Percentiles rank a stretch among this genome's conserved stretches.
These are phyloP conservation scores for Colletotrichum eleusines DNA, from an alignment of 2,329 filamentous ascomycete genomes.

Conservation along the genomic window DNA sequence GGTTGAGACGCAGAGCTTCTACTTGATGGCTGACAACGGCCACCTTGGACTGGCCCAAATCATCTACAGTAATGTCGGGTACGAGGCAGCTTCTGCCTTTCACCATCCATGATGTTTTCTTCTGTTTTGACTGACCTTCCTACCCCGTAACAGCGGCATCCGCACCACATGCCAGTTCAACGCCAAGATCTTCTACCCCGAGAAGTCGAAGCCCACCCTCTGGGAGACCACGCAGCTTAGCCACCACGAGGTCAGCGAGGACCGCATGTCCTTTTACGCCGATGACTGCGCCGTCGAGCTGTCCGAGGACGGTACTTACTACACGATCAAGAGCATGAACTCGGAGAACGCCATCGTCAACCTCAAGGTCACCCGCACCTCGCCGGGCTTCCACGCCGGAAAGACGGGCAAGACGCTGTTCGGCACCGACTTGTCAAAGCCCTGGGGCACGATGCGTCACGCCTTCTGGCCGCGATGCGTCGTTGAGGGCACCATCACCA, in stretches of 20 bases:
- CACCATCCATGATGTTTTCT: conserved; percentile 7
- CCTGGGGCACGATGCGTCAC: conserved; percentile 94
- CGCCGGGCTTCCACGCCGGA: conserved; percentile 88
- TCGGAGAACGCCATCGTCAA: conserved; percentile 88
- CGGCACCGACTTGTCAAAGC: conserved; percentile 85
- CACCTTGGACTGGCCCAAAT: conserved; percentile 85
- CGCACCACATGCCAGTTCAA: conserved; percentile 95
- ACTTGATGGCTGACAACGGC: conserved; percentile 84
- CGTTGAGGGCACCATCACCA: conserved; percentile 86
- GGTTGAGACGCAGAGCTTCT: conserved; percentile 97
- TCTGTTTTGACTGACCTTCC: conserved; percentile 43
- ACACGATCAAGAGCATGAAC: conserved; percentile 90
- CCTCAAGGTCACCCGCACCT: conserved; percentile 79
- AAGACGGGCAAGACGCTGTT: conserved; percentile 86
- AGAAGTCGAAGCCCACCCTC: conserved; percentile 77
- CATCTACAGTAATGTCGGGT: conserved; percentile 98
- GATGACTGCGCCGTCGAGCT: conserved; percentile 88
- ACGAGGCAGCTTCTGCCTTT: conserved; percentile 53
- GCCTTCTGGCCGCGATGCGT: conserved; percentile 92
- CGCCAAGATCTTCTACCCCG: conserved; percentile 87
- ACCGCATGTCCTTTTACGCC: conserved; percentile 86
- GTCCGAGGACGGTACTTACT: conserved; percentile 83
- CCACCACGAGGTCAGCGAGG: conserved; percentile 86
- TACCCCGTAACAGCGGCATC: conserved; percentile 73
- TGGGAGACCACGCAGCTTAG: conserved; percentile 87